These are phyloP conservation scores for Tolypocladium ovalisporum DNA, from an alignment of 2,329 filamentous ascomycete species.

Conservation along the genomic window DNA sequence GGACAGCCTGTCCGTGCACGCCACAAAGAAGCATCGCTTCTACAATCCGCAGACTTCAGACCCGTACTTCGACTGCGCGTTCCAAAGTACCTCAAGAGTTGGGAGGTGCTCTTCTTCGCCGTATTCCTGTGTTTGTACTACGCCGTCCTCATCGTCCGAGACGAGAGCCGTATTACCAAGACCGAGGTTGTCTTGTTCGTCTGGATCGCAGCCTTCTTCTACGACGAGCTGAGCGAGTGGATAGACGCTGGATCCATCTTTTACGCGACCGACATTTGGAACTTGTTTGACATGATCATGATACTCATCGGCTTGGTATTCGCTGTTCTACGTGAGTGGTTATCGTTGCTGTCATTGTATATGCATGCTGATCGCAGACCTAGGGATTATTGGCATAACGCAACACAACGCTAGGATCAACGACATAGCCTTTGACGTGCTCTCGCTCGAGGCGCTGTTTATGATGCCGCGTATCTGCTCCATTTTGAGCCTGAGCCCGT, in stretches of 20 bases:
- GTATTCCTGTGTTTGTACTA: slow-evolving; percentile 75
- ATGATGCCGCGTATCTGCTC: slow-evolving; percentile 85
- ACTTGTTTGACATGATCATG: slow-evolving; percentile 61
- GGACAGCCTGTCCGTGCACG: slow-evolving; percentile 63
- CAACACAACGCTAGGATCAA: slow-evolving; percentile 51
- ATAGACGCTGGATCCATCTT: slow-evolving; percentile 79
- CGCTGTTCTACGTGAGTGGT: slow-evolving; percentile 54
- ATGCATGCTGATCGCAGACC: slow-evolving; percentile 2
- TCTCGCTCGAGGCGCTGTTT: slow-evolving; percentile 80
- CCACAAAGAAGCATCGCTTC: slow-evolving; percentile 64
- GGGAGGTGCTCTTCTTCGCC: slow-evolving; percentile 73
- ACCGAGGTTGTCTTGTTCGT: slow-evolving; percentile 68
- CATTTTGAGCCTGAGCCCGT: slow-evolving; percentile 74
- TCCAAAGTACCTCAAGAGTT: slow-evolving; percentile 74
- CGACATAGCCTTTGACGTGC: slow-evolving; percentile 76
- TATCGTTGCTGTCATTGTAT: background rate
- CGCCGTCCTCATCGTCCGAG: slow-evolving; percentile 66
- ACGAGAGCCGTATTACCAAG: slow-evolving; percentile 52
- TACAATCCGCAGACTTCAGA: slow-evolving; percentile 61
- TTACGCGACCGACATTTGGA: slow-evolving; percentile 77
- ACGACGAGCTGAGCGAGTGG: slow-evolving; percentile 79
- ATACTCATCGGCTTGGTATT: slow-evolving; percentile 64
- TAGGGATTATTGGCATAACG: slow-evolving; percentile 25
- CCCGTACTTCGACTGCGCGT: slow-evolving; percentile 65
- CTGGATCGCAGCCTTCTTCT: slow-evolving; percentile 80